These are phyloP conservation scores for Daedalea quercina DNA, from an alignment of 768 basidiomycete species.

Conservation along the genomic window DNA sequence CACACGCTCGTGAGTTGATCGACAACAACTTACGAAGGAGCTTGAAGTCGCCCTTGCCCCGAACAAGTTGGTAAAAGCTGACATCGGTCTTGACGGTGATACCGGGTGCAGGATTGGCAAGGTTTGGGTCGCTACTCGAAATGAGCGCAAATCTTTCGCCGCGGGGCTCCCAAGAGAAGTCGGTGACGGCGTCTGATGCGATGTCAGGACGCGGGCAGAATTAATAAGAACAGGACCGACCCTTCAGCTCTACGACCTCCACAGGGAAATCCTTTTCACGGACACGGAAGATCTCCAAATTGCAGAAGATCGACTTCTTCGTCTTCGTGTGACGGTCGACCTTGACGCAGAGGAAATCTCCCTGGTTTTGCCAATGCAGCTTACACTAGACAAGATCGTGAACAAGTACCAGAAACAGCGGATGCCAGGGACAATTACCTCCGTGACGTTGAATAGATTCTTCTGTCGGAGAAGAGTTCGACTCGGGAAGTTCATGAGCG, in stretches of 20 bases:
- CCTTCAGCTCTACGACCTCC: slow-evolving; percentile 96
- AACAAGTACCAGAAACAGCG: background rate
- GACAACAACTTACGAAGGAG: slow-evolving; percentile 56
- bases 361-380: slow-evolving; percentile 97
- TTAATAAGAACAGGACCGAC: slow-evolving; percentile 30
- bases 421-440: slow-evolving; percentile 45
- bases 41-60: slow-evolving; percentile 89
- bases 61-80: slow-evolving; percentile 93
- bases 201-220: too few relatives aligned
- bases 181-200: slow-evolving; percentile 76
- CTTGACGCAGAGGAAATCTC: slow-evolving; percentile 97
- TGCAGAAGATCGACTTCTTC: slow-evolving; percentile 97
- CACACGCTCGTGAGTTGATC: background rate
- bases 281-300: slow-evolving; percentile 95
- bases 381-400: slow-evolving; percentile 63
- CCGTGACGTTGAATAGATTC: slow-evolving; percentile 96
- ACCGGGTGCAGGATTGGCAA: slow-evolving; percentile 84
- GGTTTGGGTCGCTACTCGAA: slow-evolving; percentile 88
- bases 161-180: slow-evolving; percentile 99
- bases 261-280: slow-evolving; percentile 98
- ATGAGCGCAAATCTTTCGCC: slow-evolving; percentile 95
- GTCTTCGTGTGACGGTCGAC: slow-evolving; percentile 99
- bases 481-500: slow-evolving; percentile 85
- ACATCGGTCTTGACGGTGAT: slow-evolving; percentile 95
- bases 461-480: slow-evolving; percentile 83